Conservation (phyloP, 2,329 filamentous ascomycete genomes). For the Cytospora paraplurivora region DNA sequence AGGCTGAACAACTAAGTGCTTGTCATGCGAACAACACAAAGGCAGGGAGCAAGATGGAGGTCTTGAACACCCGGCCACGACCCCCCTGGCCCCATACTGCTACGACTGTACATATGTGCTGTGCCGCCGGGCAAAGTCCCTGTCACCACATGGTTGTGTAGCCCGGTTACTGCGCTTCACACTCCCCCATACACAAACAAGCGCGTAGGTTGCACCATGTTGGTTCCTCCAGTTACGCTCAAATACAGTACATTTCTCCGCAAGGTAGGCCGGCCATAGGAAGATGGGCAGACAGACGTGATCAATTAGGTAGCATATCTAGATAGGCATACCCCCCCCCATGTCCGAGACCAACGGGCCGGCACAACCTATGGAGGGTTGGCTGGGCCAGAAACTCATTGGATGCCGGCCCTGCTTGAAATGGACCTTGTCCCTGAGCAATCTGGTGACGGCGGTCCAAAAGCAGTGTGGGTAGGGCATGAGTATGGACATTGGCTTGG, state of each 20-base stretch:
- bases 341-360: background rate
- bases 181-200: too few relatives aligned
- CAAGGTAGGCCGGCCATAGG: too few relatives aligned
- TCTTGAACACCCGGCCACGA: background rate
- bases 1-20: too few relatives aligned
- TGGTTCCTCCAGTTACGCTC: too few relatives aligned
- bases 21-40: too few relatives aligned
- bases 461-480: background rate
- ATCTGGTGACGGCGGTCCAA: background rate
- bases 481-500: background rate
- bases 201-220: too few relatives aligned
- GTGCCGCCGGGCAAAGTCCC: background rate
- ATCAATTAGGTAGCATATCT: background rate
- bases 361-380: background rate
- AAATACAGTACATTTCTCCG: too few relatives aligned
- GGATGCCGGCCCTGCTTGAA: background rate
- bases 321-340: background rate
- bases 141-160: background rate
- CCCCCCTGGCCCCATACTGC: background rate
- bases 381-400: background rate
- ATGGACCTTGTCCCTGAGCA: background rate
- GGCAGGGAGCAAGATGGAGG: background rate
- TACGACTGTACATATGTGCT: background rate
- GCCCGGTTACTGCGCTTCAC: background rate
- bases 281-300: too few relatives aligned